These are phyloP conservation scores for Globisporangium alternatum DNA, from an alignment of 352 stramenopile species.

Conservation along the genomic window DNA sequence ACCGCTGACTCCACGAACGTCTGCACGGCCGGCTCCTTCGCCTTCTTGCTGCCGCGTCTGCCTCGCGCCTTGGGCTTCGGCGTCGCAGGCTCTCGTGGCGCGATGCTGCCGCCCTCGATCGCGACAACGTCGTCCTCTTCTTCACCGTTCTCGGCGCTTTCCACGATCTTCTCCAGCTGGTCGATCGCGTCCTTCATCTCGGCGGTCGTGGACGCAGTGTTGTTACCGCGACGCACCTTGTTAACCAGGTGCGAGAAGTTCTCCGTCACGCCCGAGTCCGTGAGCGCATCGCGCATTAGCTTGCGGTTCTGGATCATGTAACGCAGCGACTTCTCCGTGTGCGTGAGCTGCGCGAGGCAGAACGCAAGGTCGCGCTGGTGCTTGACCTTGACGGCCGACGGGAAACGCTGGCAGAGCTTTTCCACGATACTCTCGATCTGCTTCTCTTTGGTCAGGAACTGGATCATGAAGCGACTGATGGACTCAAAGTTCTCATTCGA, in stretches of 20 bases:
- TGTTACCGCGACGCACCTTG: slow-evolving; percentile 44
- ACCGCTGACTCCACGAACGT: slow-evolving; percentile 22
- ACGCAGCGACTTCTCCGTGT: slow-evolving; percentile 94
- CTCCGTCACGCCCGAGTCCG: slow-evolving; percentile 89
- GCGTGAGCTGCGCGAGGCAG: slow-evolving; percentile 92
- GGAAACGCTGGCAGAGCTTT: slow-evolving; percentile 95
- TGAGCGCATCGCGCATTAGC: slow-evolving; percentile 91
- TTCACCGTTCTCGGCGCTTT: slow-evolving; percentile 44
- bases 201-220: slow-evolving; percentile 30
- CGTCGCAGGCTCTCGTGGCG: slow-evolving; percentile 23
- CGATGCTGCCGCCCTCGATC: background rate
- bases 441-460: slow-evolving; percentile 97
- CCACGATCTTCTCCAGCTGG: slow-evolving; percentile 60
- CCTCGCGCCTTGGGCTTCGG: slow-evolving; percentile 31
- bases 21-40: slow-evolving; percentile 33
- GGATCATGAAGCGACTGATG: slow-evolving; percentile 96
- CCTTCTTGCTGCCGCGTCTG: slow-evolving; percentile 27
- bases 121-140: slow-evolving; percentile 34
- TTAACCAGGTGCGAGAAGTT: slow-evolving; percentile 88
- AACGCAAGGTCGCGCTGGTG: slow-evolving; percentile 91
- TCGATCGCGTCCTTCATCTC: slow-evolving; percentile 79
- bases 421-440: slow-evolving; percentile 80
- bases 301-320: slow-evolving; percentile 88
- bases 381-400: slow-evolving; percentile 63
- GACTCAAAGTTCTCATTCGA: slow-evolving; percentile 88